Base-by-base conservation (phyloP, 805 yeast species). In the Candida berthetii region DNA sequence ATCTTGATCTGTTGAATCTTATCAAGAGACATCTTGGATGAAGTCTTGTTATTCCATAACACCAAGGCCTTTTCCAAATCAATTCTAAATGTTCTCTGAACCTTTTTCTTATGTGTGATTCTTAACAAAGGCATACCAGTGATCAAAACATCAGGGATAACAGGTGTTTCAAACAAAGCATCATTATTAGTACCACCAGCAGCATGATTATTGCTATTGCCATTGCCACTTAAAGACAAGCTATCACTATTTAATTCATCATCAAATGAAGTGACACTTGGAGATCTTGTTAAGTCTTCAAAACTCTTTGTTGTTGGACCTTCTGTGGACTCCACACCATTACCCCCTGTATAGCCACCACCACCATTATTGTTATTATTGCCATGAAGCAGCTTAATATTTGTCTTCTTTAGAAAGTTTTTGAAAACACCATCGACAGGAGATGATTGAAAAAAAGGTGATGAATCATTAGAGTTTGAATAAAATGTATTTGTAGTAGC, bases 21-120 rank as follows among this genome's bases (percentile, higher is more conserved):
- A 55, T 84, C 95, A 8, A 85, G 68, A 16, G 61, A 60, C 45
- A 80, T 52, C 31, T 55, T 60, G 3, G 78, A 65, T 2, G 74
- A 57, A 14, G 69, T 47, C 51, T 72, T 72, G 46, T 66, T 61
- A 47, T 76, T 79, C 85, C 90, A 82, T 3, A 67, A 58, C 14
- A 85, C 64, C 4, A 65, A 55, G 25, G 85, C 83, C 11, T 65
- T 54, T 2, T 72, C 74, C 0, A 78, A 63, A 52, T 84, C 81
- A 2, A 87, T 64, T 44, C 60, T 68, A 45, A 86, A 75, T 8
- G 61, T 55, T 15, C 87, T 66, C 50, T 78, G 76, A 17, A 80
- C 77, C 48, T 72, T 74, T 48, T 87, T 85, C 47, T 77, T 77
- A 41, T 79, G 82, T 2, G 95, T 85, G 16, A 87, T 75, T 49